These are phyloP conservation scores for Stentor coeruleus DNA, from an alignment of 73 alveolate genomes.

Conservation along the genomic window DNA sequence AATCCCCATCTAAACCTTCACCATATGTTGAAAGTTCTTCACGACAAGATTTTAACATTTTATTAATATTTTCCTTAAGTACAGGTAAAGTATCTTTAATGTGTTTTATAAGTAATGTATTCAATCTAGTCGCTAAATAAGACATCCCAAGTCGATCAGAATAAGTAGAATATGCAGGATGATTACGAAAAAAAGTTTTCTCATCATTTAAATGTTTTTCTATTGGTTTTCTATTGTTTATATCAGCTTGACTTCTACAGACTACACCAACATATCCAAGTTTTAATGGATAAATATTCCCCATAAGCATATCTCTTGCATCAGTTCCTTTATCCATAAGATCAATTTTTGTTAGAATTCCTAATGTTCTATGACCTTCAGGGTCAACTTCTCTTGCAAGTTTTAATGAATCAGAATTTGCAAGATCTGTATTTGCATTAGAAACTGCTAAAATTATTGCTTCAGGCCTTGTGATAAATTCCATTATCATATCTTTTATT, in stretches of 20 bases:
- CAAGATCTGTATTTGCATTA: constrained; percentile 90
- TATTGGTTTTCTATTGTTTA: constrained; percentile 63
- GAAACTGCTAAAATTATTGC: constrained; percentile 90
- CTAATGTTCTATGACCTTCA: constrained; percentile 79
- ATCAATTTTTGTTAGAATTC: constrained; percentile 91
- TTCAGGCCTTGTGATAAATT: constrained; percentile 68
- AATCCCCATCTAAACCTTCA: not conserved
- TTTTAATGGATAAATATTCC: constrained; percentile 81
- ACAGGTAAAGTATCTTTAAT: constrained; percentile 39
- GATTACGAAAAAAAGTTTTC: constrained; percentile 53
- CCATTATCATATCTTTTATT: constrained; percentile 64
- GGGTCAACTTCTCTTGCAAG: constrained; percentile 95
- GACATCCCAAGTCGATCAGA: constrained; percentile 48
- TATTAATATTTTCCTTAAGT: constrained; percentile 27
- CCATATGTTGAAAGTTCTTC: constrained; percentile 24
- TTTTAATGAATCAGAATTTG: constrained; percentile 89
- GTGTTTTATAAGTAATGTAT: constrained; percentile 38
- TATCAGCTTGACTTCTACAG: constrained; percentile 78
- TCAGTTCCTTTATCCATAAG: constrained; percentile 88
- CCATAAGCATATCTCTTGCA: constrained; percentile 82
- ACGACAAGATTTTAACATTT: not conserved
- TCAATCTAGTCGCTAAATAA: constrained; percentile 34
- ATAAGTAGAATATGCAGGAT: constrained; percentile 51
- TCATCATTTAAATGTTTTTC: constrained; percentile 69
- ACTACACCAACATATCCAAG: constrained; percentile 96